Base-by-base conservation (phyloP, 2,329 filamentous ascomycete species). In the Dothistroma septosporum region DNA sequence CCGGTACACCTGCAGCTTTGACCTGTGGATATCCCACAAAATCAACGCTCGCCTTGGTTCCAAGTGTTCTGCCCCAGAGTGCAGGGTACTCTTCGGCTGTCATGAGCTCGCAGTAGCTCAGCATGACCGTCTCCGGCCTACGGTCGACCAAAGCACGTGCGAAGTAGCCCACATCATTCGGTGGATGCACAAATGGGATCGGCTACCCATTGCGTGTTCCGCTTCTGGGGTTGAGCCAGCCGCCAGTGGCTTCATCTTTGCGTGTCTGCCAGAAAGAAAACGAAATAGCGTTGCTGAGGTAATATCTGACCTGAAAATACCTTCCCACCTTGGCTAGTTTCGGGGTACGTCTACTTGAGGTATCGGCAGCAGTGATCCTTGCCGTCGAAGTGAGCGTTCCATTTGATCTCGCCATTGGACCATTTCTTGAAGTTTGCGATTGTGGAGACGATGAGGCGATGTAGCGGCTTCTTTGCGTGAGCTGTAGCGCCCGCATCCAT, bases 331-430 rank as follows among this genome's bases (percentile, higher is more conserved):
- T 58, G 1, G 66, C 65, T 11, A 73, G 52, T 0, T 64, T 21
- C 1, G 61, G n/a, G 61, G 47, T 60, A 52, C 9, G 62, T 64
- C 16, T 64, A 55, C 21, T 69, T 54, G 1, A 73, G 35, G 54
- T 73, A 71, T 8, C 66, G 63, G n/a, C 68, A 66, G 10, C 68
- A 65, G 4, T 66, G 63, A 19, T 64, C 68, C 62, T 74, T 74
- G 22, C 66, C 57, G 31, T 74, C 71, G 52, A 72, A 74, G 61
- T 73, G 72, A 47, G 75, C 75, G 0, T 78, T 74, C 14, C 70
- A 66, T 2, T 58, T 73, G 58, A 79, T 79, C 61, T 78, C 77
- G 0, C 78, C 78, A 10, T 66, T 66, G n/a, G 74, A 77, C 69
- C 70, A 73, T 60, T 74, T 76, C 8, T 63, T 68, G 0, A 71